Base-by-base conservation (phyloP, 192 early-diverging fungal genomes). In the Umbelopsis vinacea region DNA sequence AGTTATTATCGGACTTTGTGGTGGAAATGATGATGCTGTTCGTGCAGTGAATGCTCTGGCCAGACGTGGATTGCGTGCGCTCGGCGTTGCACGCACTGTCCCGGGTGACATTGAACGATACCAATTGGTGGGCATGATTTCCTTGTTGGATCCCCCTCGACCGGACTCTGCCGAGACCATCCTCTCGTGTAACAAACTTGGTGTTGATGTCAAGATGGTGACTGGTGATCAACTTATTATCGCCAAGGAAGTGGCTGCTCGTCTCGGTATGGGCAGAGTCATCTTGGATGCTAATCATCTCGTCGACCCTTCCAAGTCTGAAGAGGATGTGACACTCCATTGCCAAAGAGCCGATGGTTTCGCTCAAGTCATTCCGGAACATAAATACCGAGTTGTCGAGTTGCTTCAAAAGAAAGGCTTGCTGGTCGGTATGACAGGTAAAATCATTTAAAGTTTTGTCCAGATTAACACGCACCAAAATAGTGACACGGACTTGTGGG, bases 331-430 rank as follows among this genome's bases (percentile, higher is more conserved):
- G 15, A 92, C 91, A 54, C 86, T 92, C 76, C 90, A 93, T 77
- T 89, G 89, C 68, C 83, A 88, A 52, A 91, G 92, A 67, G 91
- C 92, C 15, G 95, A 97, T 80, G 95, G 95, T 57, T 97, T 97
- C 77, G 95, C 94, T 23, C 93, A 97, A 79, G 95, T 97, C 38
- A 95, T 94, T 81, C 95, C 95, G 60, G 95, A 97, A 79, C 95
- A 97, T 90, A 97, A 97, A 82, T 95, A 93, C 86, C 85, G 89
- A 29, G 94, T 97, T 24, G 95, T 97, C 29, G 94, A 97, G 81
- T 79, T 95, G 52, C 83, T 97, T 35, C 95, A 97, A 82, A 89
- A 92, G 52, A 85, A 89, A 69, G 90, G 89, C 14, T 74, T 89
- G 23, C 81, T 92, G 21, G 90, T 93, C 55, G 91, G 92, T 73